These are phyloP conservation scores for Phytophthora fragariae DNA, from an alignment of 352 stramenopile species.

Conservation along the genomic window DNA sequence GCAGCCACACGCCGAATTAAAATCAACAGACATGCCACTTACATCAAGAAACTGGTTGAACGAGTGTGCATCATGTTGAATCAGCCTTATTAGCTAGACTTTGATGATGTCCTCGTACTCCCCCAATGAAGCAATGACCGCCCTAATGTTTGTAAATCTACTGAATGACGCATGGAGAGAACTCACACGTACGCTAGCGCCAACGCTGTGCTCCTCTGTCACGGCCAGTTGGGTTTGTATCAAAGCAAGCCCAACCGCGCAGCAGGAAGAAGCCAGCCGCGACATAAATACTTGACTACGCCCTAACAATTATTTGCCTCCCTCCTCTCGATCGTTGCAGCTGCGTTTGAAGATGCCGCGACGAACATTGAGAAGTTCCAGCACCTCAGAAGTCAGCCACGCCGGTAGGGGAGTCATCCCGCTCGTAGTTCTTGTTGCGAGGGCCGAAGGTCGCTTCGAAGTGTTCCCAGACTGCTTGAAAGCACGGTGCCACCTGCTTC, in stretches of 20 bases:
- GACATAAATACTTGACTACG: constrained; percentile 64
- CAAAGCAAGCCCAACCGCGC: constrained; percentile 27
- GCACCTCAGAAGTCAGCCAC: constrained; percentile 64
- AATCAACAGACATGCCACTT: constrained; percentile 26
- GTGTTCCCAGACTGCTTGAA: constrained; percentile 84
- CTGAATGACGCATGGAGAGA: constrained; percentile 34
- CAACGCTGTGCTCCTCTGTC: constrained; percentile 14
- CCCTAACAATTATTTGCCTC: constrained; percentile 48
- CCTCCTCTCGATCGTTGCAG: constrained; percentile 9
- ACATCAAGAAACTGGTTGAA: constrained; percentile 5
- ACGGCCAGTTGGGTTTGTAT: constrained; percentile 14
- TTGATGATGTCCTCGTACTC: constrained; percentile 4
- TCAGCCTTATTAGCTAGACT: constrained; percentile 8
- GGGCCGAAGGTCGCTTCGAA: constrained; percentile 81
- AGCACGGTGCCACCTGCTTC: constrained; percentile 84
- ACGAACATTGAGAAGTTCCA: constrained; percentile 12
- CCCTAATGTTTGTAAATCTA: constrained; percentile 34
- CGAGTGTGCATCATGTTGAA: constrained; percentile 11
- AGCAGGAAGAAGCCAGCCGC: constrained; percentile 26
- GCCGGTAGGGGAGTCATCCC: constrained; percentile 76
- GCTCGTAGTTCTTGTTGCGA: constrained; percentile 65
- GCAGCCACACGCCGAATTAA: constrained; percentile 19
- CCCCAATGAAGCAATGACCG: constrained; percentile 22
- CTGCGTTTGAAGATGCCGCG: constrained; percentile 21
- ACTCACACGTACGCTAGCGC: constrained; percentile 42